These are phyloP conservation scores for Nannizziopsis arthrosporioides DNA, from an alignment of 2,329 filamentous ascomycete species.

Conservation along the genomic window DNA sequence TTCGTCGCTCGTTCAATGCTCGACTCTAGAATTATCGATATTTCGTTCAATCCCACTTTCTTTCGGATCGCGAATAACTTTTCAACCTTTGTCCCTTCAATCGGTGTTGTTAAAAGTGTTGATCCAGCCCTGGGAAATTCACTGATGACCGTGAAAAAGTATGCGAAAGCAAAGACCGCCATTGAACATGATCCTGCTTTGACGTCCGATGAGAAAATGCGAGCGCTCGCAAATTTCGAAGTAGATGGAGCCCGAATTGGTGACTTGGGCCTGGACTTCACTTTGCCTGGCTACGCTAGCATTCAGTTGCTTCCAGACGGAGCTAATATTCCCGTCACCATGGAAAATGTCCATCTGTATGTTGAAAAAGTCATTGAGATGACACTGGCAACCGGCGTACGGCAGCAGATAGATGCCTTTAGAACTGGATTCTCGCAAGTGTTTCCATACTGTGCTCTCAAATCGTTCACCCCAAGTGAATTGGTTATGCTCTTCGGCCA, in stretches of 20 bases:
- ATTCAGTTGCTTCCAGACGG: conserved; percentile 75
- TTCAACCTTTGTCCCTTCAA: conserved; percentile 60
- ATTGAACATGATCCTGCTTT: conserved; percentile 62
- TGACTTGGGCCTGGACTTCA: conserved; percentile 87
- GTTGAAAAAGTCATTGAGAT: conserved; percentile 82
- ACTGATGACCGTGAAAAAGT: conserved; percentile 75
- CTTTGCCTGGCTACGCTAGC: conserved; percentile 74
- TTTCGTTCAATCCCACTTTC: conserved; percentile 94
- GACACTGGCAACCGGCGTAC: conserved; percentile 80
- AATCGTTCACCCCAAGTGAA: conserved; percentile 89
- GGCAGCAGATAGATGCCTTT: conserved; percentile 83
- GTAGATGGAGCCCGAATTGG: conserved; percentile 70
- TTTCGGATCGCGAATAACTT: conserved; percentile 77
- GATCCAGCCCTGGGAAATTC: conserved; percentile 79
- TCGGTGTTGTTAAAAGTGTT: conserved; percentile 80
- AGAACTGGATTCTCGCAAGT: conserved; percentile 84
- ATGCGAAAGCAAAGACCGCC: conserved; percentile 67
- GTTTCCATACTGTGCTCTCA: conserved; percentile 85
- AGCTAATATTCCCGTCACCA: conserved; percentile 62
- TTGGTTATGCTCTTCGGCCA: conserved; percentile 88
- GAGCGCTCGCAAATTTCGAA: conserved; percentile 55
- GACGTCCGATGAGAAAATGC: conserved; percentile 57
- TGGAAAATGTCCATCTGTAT: conserved; percentile 83
- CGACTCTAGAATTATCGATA: conserved; percentile 92
- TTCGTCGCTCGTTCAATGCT: conserved; percentile 98